A percentile compares a stretch with the other conserved stretches of the same genome.
Conservation (phyloP, 805 yeast species). For the Lachancea thermotolerans region DNA sequence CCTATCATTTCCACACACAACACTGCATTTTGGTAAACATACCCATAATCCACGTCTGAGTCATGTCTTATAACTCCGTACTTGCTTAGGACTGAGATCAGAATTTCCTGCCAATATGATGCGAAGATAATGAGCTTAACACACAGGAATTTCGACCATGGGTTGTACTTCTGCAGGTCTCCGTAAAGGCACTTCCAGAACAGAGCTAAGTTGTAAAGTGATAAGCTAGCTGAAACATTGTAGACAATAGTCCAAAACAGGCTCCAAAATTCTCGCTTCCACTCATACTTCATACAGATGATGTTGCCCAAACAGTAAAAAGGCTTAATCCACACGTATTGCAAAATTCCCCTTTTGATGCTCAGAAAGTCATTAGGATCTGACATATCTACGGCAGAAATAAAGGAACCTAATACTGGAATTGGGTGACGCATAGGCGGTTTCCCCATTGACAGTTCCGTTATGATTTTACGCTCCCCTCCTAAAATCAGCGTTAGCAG, state of each 20-base stretch:
- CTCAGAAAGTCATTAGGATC: slow-evolving; percentile 74
- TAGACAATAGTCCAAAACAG: slow-evolving; percentile 61
- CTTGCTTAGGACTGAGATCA: slow-evolving; percentile 47
- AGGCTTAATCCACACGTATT: slow-evolving; percentile 94
- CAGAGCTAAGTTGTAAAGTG: slow-evolving; percentile 77
- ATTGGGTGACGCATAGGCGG: slow-evolving; percentile 62
- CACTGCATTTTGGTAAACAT: slow-evolving; percentile 66
- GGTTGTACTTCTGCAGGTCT: slow-evolving; percentile 73
- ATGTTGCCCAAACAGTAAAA: slow-evolving; percentile 53
- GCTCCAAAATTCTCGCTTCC: slow-evolving; percentile 54
- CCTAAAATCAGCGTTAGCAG: slow-evolving; percentile 78
- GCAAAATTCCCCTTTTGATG: slow-evolving; percentile 80
- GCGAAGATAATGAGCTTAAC: slow-evolving; percentile 93
- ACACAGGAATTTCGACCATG: slow-evolving; percentile 88
- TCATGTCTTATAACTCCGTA: slow-evolving; percentile 37
- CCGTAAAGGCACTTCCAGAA: slow-evolving; percentile 87
- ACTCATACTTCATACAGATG: slow-evolving; percentile 40
- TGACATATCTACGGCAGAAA: slow-evolving; percentile 66
- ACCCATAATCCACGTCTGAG: slow-evolving; percentile 38
- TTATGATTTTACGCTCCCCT: slow-evolving; percentile 77
- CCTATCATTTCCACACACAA: slow-evolving; percentile 78
- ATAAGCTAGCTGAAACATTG: slow-evolving; percentile 72
- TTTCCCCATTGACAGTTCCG: slow-evolving; percentile 63
- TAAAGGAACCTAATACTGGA: slow-evolving; percentile 39
- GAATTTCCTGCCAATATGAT: slow-evolving; percentile 92